A percentile compares a stretch with the other conserved stretches of the same genome.
Conservation (phyloP, 139 green algal species). For the Chlorella sp. region DNA sequence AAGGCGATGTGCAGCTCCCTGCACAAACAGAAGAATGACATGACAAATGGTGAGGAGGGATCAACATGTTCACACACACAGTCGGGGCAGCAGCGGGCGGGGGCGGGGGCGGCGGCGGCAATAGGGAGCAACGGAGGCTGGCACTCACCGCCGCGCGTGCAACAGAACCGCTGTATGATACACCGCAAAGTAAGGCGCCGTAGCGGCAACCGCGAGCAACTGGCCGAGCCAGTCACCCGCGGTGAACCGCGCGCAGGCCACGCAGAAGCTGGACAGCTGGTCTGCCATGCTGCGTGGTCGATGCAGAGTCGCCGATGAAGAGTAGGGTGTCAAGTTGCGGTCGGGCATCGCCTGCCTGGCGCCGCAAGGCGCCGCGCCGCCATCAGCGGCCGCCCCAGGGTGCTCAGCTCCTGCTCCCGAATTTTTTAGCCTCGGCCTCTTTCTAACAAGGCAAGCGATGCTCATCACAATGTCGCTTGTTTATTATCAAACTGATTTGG, state of each 20-base stretch:
- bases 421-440: no score
- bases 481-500: no score
- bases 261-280: neutral
- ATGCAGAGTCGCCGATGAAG: neutral
- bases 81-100: neutral
- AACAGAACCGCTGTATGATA: slow-evolving; percentile 21
- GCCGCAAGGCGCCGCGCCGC: no score
- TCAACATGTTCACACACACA: no score
- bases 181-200: neutral
- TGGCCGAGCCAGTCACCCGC: neutral
- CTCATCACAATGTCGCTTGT: no score
- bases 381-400: no score
- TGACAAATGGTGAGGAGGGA: no score
- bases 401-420: no score
- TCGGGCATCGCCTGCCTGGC: no score
- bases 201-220: neutral
- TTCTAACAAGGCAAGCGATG: no score
- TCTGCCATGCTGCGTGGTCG: neutral
- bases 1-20: slow-evolving; percentile 29
- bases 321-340: no score
- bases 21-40: neutral
- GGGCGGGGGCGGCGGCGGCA: neutral
- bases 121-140: neutral
- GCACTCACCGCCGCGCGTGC: neutral
- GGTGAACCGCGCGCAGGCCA: slow-evolving; percentile 8